Percentiles rank a stretch among this genome's conserved stretches.
These are phyloP conservation scores for Phytopythium cucurbitacearum DNA, from an alignment of 352 stramenopile genomes.

Conservation along the genomic window DNA sequence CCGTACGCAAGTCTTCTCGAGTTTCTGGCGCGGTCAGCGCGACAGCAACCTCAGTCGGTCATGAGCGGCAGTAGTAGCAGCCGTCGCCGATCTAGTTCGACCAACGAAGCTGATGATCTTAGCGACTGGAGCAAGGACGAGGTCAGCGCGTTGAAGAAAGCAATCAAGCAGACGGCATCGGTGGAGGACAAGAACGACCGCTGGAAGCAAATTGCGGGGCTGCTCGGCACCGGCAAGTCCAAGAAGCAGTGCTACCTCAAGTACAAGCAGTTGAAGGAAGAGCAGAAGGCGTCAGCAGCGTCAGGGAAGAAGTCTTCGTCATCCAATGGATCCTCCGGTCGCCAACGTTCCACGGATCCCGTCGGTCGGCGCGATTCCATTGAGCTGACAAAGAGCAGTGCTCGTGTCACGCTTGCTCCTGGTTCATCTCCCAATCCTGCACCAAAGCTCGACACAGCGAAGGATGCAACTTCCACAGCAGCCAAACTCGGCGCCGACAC, in stretches of 20 bases:
- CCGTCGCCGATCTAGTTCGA: conserved; percentile 10
- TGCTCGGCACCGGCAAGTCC: conserved; percentile 55
- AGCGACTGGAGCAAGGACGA: conserved; percentile 57
- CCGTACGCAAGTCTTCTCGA: conserved; percentile 1
- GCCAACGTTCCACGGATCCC: conserved; percentile 9
- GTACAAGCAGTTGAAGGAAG: conserved; percentile 79
- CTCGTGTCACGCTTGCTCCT: not conserved
- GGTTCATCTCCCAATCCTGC: too few species aligned
- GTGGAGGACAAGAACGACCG: conserved; percentile 68
- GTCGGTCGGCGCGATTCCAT: not conserved
- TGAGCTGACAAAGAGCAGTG: not conserved
- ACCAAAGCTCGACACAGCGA: not conserved
- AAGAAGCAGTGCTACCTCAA: conserved; percentile 85
- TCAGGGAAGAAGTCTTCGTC: conserved; percentile 20
- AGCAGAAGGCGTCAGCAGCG: conserved; percentile 29
- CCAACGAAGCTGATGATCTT: conserved; percentile 10
- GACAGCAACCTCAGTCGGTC: conserved; percentile 5
- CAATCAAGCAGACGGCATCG: conserved; percentile 61
- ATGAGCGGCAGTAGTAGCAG: not conserved
- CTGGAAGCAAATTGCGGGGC: conserved; percentile 61
- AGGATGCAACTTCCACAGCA: not conserved
- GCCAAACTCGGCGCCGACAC: not conserved
- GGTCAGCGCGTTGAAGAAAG: conserved; percentile 49
- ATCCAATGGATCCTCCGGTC: conserved; percentile 2
- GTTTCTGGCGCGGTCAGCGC: conserved; percentile 5